phyloP scores from a whole-genome alignment of 768 basidiomycete genomes.

The Pleurotus tuoliensis region DNA sequence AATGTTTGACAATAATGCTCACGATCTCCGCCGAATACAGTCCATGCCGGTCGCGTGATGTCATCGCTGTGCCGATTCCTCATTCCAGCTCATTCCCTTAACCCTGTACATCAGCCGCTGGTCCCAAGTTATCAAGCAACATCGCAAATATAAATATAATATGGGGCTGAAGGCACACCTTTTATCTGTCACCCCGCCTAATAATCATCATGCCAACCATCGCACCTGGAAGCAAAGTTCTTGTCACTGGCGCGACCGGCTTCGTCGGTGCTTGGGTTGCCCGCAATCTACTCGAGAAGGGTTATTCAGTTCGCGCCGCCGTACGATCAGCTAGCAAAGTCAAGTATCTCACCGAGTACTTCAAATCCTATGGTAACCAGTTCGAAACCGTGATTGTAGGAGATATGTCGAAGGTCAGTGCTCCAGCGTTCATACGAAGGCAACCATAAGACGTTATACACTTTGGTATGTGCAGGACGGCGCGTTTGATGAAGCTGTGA shows the following conservation, averaged over 20 bases:
- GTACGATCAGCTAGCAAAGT: constrained; percentile 64
- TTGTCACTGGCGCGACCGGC: constrained; percentile 59
- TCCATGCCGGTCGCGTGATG: no score
- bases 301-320: constrained; percentile 62
- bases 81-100: no score
- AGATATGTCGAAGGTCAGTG: constrained; percentile 49
- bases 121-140: no score
- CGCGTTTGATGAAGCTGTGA: constrained; percentile 78
- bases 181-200: no score
- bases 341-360: constrained; percentile 48
- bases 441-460: background rate
- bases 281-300: constrained; percentile 49
- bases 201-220: constrained; percentile 24
- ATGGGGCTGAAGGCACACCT: no score
- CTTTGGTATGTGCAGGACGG: constrained; percentile 38
- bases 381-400: constrained; percentile 66
- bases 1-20: no score
- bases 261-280: constrained; percentile 61
- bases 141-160: no score
- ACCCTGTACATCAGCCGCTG: no score
- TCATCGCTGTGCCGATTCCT: no score
- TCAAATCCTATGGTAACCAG: constrained; percentile 49
- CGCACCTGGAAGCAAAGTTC: constrained; percentile 29
- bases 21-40: no score
- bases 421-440: background rate